Evolutionary conservation across 2,329 filamentous ascomycete species (phyloP), one percentile per base, ranked within the genome.

Genomic region (Alternaria sp.): DNA sequence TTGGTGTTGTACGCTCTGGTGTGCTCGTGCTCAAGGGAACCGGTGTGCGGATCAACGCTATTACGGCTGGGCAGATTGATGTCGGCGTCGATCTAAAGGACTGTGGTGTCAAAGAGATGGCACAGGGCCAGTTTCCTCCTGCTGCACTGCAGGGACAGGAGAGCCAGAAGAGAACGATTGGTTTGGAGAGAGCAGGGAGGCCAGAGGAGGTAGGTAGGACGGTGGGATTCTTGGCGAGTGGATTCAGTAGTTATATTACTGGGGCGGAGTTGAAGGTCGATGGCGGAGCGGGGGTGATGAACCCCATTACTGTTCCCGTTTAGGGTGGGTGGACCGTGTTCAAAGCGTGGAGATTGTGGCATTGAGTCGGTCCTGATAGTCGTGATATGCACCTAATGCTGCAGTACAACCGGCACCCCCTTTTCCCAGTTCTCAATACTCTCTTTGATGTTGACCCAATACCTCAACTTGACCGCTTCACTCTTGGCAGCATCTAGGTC

Each of bases 361-460:
- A 43, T 43, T 43, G 12, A 16, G 40, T 8, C 40, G 20, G 16
- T 25, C 20, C 12, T 25, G 20, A 25, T 8, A 9, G 20, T n/a
- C 3, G 14, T 4, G 10, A 1, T 45, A 38, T 27, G 25, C 27
- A 34, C 9, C 57, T 59, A 89, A 80, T 88, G 86, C 63, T 85
- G 78, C 68, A 89, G 68, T 46, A 85, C 80, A 59, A 88, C 83
- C 65, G 84, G 77, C 81, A 88, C 90, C 5, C 93, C 94, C 71
- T 84, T 87, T 83, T 97, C 93, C 94, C 94, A 97, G 64, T 89
- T 87, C 75, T 90, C 84, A 73, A 97, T 82, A 48, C 89, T 91
- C 78, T 96, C 91, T 64, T 88, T 86, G 63, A 98, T 90, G 79
- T 94, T 97, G 57, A 91, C 86, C 94, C 94, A 97, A 82, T 97